Percentiles rank a stretch among this genome's conserved stretches.
Evolutionary conservation across 345 rosid species (phyloP).

Genomic region (Kandelia obovata): DNA sequence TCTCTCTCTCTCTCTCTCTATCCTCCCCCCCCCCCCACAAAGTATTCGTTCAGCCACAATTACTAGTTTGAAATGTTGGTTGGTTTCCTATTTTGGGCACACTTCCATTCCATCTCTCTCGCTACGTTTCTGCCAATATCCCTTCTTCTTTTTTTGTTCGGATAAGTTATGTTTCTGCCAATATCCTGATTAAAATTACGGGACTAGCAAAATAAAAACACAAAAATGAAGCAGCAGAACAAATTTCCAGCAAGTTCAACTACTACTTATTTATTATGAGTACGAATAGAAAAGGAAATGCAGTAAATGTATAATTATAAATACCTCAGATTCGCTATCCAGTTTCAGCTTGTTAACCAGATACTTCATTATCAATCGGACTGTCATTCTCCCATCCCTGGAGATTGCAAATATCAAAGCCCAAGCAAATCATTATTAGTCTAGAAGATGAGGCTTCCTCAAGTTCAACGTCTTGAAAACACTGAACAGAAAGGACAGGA

Average conservation of each 20-base stretch:
- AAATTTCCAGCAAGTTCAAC: background rate
- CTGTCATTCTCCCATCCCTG: slow-evolving; percentile 95
- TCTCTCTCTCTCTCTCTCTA: too few species aligned
- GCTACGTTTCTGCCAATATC: slow-evolving; percentile 9
- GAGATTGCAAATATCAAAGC: background rate
- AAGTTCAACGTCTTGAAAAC: background rate
- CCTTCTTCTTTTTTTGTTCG: too few species aligned
- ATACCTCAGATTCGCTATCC: slow-evolving; percentile 96
- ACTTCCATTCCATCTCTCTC: background rate
- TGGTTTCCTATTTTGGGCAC: slow-evolving; percentile 20
- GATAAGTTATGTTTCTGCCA: background rate
- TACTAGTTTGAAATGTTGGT: slow-evolving; percentile 3
- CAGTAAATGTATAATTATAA: slow-evolving; percentile 12
- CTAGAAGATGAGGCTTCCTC: background rate
- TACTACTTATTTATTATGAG: background rate
- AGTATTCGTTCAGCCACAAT: slow-evolving; percentile 15
- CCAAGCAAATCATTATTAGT: slow-evolving; percentile 2
- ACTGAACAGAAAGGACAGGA: background rate
- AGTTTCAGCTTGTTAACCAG: slow-evolving; percentile 80
- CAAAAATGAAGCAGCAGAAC: slow-evolving; percentile 4
- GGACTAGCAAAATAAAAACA: slow-evolving; percentile 10
- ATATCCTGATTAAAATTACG: background rate
- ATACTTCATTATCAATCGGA: slow-evolving; percentile 81
- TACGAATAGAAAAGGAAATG: background rate
- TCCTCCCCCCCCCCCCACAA: too few species aligned